Percentiles rank a stretch among this genome's conserved stretches.
These are phyloP conservation scores for Didymella segeticola DNA, from an alignment of 2,329 filamentous ascomycete species.

Conservation along the genomic window DNA sequence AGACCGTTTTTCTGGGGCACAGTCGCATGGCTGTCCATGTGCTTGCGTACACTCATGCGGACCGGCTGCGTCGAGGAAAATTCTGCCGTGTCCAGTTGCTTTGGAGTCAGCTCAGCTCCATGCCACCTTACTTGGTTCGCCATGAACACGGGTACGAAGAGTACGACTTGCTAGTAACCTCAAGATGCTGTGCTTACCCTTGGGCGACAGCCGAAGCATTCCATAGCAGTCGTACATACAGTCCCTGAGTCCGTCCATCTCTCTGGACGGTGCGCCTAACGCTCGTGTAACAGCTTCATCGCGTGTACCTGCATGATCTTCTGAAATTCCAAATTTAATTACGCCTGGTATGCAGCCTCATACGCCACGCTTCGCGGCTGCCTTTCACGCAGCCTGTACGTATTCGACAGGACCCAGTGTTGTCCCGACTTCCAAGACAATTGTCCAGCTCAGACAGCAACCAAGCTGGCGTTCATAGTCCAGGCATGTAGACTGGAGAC, in stretches of 20 bases:
- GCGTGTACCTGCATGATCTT: slow-evolving; percentile 15
- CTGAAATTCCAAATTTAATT: background rate
- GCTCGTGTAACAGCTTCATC: slow-evolving; percentile 4
- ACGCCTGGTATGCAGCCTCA: background rate
- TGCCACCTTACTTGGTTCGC: background rate
- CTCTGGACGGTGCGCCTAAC: background rate
- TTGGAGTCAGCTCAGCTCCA: slow-evolving; percentile 3
- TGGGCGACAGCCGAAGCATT: background rate
- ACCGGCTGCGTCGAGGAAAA: background rate
- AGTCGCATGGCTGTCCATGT: slow-evolving; percentile 17
- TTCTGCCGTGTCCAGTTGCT: slow-evolving; percentile 1
- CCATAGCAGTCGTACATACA: background rate
- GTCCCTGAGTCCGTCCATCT: slow-evolving; percentile 1
- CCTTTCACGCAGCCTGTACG: background rate
- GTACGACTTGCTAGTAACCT: background rate
- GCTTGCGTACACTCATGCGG: slow-evolving; percentile 12
- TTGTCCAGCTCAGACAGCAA: background rate
- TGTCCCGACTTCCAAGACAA: background rate
- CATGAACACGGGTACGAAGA: slow-evolving; percentile 13
- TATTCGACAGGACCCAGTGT: background rate
- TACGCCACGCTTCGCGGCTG: background rate
- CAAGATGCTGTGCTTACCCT: background rate
- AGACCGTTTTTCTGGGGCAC: background rate
- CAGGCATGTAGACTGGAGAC: background rate
- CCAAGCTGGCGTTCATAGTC: background rate